Conservation (phyloP, 1,139 yeast species). For the Wickerhamiella infanticola region DNA sequence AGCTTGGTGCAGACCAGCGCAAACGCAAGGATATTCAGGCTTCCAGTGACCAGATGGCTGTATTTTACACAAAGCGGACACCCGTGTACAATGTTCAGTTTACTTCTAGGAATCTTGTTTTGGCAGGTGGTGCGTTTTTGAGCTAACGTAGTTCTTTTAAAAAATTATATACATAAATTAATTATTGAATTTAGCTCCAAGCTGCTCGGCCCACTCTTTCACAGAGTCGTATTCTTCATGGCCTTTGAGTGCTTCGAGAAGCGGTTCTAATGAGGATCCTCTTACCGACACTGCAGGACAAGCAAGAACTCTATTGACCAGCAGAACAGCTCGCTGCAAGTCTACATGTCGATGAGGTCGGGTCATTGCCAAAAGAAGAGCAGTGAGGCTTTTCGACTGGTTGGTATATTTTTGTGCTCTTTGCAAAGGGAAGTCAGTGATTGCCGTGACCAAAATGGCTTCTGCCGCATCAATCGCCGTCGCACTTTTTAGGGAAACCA, state of each 20-base stretch:
- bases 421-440: constrained; percentile 11
- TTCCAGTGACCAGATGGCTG: constrained; percentile 81
- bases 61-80: constrained; percentile 83
- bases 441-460: constrained; percentile 13
- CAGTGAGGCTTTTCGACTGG: constrained; percentile 6
- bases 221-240: background rate
- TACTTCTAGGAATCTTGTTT: constrained; percentile 75
- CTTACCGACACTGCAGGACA: constrained; percentile 7
- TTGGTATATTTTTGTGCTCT: constrained; percentile 7
- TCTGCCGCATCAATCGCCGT: constrained; percentile 14
- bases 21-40: constrained; percentile 59
- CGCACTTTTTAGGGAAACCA: constrained; percentile 12
- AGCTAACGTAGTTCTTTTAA: constrained; percentile 18
- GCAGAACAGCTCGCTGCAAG: constrained; percentile 7
- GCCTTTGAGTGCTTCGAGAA: background rate
- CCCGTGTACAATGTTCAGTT: constrained; percentile 89
- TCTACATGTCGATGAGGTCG: background rate
- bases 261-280: constrained; percentile 12
- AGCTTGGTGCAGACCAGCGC: constrained; percentile 2
- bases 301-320: constrained; percentile 6
- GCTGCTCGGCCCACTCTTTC: constrained; percentile 21
- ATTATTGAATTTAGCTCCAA: constrained; percentile 32
- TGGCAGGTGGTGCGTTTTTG: constrained; percentile 80
- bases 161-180: background rate
- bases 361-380: constrained; percentile 7